phyloP scores from a whole-genome alignment of 2,329 filamentous ascomycete species.

The Claviceps spartinae region DNA sequence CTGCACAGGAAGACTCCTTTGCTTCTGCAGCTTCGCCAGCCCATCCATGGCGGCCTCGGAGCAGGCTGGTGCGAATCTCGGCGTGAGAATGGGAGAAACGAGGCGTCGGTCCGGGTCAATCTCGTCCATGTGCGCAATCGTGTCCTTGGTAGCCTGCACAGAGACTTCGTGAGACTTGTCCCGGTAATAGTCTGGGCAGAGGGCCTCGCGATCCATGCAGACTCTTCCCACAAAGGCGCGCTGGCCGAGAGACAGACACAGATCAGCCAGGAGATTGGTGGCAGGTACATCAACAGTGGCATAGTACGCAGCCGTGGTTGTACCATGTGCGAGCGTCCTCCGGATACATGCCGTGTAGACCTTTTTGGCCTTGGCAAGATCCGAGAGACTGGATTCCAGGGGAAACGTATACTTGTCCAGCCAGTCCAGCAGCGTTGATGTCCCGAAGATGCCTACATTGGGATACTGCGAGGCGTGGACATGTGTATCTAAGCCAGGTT shows the following conservation, averaged over 20 bases:
- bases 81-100: conserved; percentile 69
- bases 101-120: conserved; percentile 54
- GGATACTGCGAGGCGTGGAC: conserved; percentile 92
- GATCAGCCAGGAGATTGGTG: conserved; percentile 80
- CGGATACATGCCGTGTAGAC: conserved; percentile 70
- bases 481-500: conserved; percentile 58
- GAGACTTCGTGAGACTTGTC: conserved; percentile 53
- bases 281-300: conserved; percentile 76
- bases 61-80: conserved; percentile 52
- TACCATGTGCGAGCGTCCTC: conserved; percentile 76
- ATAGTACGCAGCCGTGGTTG: conserved; percentile 89
- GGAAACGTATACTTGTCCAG: conserved; percentile 91
- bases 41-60: conserved; percentile 43
- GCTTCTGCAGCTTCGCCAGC: conserved; percentile 50
- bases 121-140: conserved; percentile 49
- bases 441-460: conserved; percentile 87
- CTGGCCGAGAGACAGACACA: conserved; percentile 71
- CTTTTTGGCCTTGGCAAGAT: conserved; percentile 45
- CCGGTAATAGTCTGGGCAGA: conserved; percentile 65
- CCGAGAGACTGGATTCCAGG: conserved; percentile 63
- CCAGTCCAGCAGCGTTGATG: conserved; percentile 86
- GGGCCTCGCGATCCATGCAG: conserved; percentile 68
- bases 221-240: conserved; percentile 82
- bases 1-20: conserved; percentile 57
- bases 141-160: conserved; percentile 40